Percentiles rank a stretch among this genome's conserved stretches.
phyloP scores from a whole-genome alignment of 768 basidiomycete species.

The Tylopilus balloui region DNA sequence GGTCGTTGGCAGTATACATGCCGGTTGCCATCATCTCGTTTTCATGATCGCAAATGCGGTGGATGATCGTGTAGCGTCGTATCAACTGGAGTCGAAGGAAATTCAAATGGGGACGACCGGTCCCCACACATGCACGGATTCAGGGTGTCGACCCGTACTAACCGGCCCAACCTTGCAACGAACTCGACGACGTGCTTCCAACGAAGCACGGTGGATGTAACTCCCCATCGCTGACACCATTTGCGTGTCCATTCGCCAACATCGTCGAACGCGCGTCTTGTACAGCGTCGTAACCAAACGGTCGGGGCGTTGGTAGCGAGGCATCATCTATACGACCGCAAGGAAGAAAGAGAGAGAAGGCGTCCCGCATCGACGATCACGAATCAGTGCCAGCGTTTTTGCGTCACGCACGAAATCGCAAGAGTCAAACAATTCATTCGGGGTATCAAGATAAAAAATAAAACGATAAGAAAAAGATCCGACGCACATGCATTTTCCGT shows the following conservation, averaged over 20 bases:
- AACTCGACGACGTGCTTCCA: constrained; percentile 23
- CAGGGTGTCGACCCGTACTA: background rate
- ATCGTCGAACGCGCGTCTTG: constrained; percentile 8
- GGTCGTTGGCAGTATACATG: no score
- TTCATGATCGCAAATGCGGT: background rate
- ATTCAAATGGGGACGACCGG: background rate
- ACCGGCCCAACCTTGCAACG: constrained; percentile 30
- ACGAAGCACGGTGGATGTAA: constrained; percentile 8
- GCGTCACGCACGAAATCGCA: background rate
- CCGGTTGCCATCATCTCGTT: background rate
- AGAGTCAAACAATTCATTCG: background rate
- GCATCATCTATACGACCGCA: constrained; percentile 1
- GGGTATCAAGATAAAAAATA: constrained; percentile 1
- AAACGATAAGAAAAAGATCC: constrained; percentile 6
- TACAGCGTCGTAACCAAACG: constrained; percentile 9
- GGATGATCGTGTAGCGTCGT: background rate
- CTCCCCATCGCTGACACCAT: constrained; percentile 4
- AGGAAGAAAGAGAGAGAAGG: background rate
- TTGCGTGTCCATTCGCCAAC: background rate
- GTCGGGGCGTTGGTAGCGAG: constrained; percentile 2
- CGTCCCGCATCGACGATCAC: constrained; percentile 2
- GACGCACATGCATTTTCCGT: constrained; percentile 28
- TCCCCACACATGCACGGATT: no score
- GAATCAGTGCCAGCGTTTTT: constrained; percentile 1
- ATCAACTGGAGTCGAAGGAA: background rate